These are phyloP conservation scores for Penicillium manginii DNA, from an alignment of 495 filamentous ascomycete genomes.

Conservation along the genomic window DNA sequence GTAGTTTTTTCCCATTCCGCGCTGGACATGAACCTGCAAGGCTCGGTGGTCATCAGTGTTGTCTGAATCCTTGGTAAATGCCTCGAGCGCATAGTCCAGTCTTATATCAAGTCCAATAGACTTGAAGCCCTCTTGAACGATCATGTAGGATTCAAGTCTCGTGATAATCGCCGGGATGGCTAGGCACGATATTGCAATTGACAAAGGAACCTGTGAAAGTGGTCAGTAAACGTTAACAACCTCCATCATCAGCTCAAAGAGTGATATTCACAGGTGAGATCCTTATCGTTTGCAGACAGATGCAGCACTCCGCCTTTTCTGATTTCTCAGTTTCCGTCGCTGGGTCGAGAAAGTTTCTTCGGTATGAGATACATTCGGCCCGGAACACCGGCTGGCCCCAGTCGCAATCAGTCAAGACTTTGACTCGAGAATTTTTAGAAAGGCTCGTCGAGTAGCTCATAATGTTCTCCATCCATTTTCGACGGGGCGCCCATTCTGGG, in stretches of 20 bases:
- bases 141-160: slow-evolving; percentile 78
- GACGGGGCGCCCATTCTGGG: slow-evolving; percentile 45
- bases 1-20: slow-evolving; percentile 96
- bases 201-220: slow-evolving; percentile 60
- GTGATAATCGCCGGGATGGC: slow-evolving; percentile 82
- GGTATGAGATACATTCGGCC: slow-evolving; percentile 71
- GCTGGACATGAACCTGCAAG: slow-evolving; percentile 73
- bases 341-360: slow-evolving; percentile 79
- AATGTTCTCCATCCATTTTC: slow-evolving; percentile 61
- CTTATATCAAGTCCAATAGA: slow-evolving; percentile 61
- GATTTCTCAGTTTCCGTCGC: slow-evolving; percentile 55
- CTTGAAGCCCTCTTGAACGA: slow-evolving; percentile 73
- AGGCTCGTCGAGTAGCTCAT: slow-evolving; percentile 66
- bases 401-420: slow-evolving; percentile 48
- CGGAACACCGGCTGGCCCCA: slow-evolving; percentile 76
- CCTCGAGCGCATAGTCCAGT: slow-evolving; percentile 78
- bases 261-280: slow-evolving; percentile 69
- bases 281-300: slow-evolving; percentile 55
- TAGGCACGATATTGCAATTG: slow-evolving; percentile 67
- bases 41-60: slow-evolving; percentile 78
- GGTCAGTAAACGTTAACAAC: background rate
- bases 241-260: slow-evolving; percentile 13
- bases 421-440: slow-evolving; percentile 55
- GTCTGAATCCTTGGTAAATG: slow-evolving; percentile 92
- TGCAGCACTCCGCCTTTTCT: slow-evolving; percentile 30